A percentile compares a stretch with the other conserved stretches of the same genome.
These are phyloP conservation scores for Themeda triandra DNA, from an alignment of 176 grass and related monocot genomes.

Conservation along the genomic window DNA sequence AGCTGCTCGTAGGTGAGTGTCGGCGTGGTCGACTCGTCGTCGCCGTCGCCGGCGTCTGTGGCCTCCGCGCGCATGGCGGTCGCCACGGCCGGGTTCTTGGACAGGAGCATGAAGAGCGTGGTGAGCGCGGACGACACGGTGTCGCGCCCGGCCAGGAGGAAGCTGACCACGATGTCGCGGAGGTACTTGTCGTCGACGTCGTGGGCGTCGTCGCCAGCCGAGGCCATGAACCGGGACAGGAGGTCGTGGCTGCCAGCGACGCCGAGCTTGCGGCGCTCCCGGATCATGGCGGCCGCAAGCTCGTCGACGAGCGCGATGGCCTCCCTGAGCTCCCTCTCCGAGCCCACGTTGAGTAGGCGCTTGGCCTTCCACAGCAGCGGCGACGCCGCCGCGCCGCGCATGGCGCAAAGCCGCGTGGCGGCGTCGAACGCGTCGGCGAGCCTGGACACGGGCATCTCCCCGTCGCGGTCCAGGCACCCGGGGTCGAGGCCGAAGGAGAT, in stretches of 20 bases:
- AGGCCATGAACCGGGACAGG: conserved; percentile 74
- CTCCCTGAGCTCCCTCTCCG: conserved; percentile 56
- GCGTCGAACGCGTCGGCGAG: conserved; percentile 66
- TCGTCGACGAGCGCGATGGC: conserved; percentile 42
- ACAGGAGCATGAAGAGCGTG: conserved; percentile 71
- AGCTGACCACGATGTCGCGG: conserved; percentile 84
- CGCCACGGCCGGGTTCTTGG: conserved; percentile 39
- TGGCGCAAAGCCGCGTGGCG: conserved; percentile 55
- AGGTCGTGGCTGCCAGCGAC: conserved; percentile 50
- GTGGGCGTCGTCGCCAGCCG: neutral
- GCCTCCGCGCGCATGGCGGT: conserved; percentile 51
- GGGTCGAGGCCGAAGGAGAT: conserved; percentile 75
- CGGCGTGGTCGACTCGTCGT: neutral
- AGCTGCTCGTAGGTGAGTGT: conserved; percentile 29
- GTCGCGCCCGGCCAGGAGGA: too few relatives aligned
- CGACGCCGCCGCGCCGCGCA: conserved; percentile 32
- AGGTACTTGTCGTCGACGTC: conserved; percentile 55
- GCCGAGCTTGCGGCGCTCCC: conserved; percentile 51
- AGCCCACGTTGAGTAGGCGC: too few relatives aligned
- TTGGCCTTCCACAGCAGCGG: conserved; percentile 65
- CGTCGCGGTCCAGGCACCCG: conserved; percentile 43
- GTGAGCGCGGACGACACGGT: too few relatives aligned
- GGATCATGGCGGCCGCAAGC: conserved; percentile 59
- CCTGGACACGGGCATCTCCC: conserved; percentile 46
- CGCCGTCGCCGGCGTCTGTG: too few relatives aligned